Conservation (phyloP, 768 basidiomycete species). For the Boletus sp. region DNA sequence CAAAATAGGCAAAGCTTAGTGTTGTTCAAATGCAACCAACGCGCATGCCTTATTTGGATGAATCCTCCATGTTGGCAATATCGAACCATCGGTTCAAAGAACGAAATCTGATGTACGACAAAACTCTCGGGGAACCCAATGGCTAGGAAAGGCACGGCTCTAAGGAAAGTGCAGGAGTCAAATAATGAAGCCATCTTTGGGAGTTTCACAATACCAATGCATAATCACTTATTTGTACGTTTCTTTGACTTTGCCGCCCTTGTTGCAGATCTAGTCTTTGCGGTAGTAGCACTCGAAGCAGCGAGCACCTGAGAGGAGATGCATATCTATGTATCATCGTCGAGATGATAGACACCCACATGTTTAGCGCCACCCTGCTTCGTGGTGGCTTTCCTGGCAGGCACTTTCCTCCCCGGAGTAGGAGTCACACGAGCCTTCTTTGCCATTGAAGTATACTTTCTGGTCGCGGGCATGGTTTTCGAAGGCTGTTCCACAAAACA, state of each 20-base stretch:
- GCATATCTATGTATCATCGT: not conserved
- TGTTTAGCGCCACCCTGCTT: conserved; percentile 3
- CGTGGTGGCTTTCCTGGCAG: conserved; percentile 3
- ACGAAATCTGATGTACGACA: not conserved
- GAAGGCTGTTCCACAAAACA: not conserved
- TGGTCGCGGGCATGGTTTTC: conserved; percentile 7
- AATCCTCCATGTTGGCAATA: not conserved
- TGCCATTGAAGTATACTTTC: conserved; percentile 25
- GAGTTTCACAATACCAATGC: not conserved
- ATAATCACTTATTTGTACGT: not conserved
- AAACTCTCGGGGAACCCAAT: not conserved
- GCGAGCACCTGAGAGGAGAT: conserved; percentile 2
- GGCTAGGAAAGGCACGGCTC: not conserved
- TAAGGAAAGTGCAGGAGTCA: not conserved
- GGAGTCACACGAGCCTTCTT: conserved; percentile 22
- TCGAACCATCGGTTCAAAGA: conserved; percentile 2
- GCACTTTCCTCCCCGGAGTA: conserved; percentile 6
- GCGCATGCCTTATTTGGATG: not conserved
- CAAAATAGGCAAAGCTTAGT: not conserved
- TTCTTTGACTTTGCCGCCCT: not conserved
- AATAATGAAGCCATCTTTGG: not conserved
- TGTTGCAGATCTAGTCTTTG: conserved; percentile 1
- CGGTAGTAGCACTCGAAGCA: not conserved
- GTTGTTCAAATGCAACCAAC: not conserved
- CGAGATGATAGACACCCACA: conserved; percentile 4